Percentiles rank a stretch among this genome's conserved stretches.
Conservation (phyloP, 371 early-diverging fungal genomes). For the Syncephalastrum sp. region DNA sequence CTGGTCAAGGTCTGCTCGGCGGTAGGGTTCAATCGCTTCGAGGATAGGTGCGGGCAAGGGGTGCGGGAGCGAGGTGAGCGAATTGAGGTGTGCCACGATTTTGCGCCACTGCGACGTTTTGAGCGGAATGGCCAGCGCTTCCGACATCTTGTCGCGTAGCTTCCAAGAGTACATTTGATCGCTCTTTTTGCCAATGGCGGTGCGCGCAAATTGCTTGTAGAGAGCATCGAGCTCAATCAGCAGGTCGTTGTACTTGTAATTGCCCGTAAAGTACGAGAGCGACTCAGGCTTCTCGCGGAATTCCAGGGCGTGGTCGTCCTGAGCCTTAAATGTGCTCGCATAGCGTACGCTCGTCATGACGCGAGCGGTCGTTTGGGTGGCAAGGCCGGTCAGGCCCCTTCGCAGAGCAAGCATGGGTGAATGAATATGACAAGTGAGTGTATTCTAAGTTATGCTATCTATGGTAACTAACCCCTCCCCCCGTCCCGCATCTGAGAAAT, state of each 20-base stretch:
- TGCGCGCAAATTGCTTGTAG: constrained; percentile 43
- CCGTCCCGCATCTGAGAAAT: too few relatives aligned
- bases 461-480: too few relatives aligned
- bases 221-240: constrained; percentile 71
- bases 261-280: constrained; percentile 87
- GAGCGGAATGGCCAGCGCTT: constrained; percentile 54
- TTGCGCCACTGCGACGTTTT: constrained; percentile 68
- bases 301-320: constrained; percentile 28
- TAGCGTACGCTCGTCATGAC: too few relatives aligned
- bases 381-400: too few relatives aligned
- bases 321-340: neutral
- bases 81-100: constrained; percentile 53
- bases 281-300: constrained; percentile 63
- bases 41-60: constrained; percentile 50
- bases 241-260: constrained; percentile 77
- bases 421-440: too few relatives aligned
- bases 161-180: constrained; percentile 49
- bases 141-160: constrained; percentile 53
- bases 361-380: too few relatives aligned
- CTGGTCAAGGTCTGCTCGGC: constrained; percentile 28
- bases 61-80: constrained; percentile 53
- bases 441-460: too few relatives aligned
- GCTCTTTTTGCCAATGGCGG: constrained; percentile 14
- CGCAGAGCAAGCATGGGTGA: too few relatives aligned
- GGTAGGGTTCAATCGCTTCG: constrained; percentile 42